Conservation (phyloP, 2,329 filamentous ascomycete species). For the Pochonia chlamydosporia region DNA sequence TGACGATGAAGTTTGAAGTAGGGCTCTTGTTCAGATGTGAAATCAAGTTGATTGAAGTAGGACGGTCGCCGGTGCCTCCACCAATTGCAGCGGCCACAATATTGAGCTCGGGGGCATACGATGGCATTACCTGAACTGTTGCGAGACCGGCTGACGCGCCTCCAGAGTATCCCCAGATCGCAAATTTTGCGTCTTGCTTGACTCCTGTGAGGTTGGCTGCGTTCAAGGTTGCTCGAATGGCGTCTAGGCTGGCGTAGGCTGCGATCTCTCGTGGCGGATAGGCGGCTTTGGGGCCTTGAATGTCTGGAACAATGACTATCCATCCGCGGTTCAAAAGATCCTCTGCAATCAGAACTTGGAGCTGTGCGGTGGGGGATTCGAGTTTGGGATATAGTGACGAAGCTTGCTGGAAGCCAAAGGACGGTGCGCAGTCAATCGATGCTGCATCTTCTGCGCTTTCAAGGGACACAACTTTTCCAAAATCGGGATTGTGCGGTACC, state of each 20-base stretch:
- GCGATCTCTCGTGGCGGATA: background rate
- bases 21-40: no score
- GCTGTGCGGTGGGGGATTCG: background rate
- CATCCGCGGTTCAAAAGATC: background rate
- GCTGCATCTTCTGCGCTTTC: constrained; percentile 34
- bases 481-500: constrained; percentile 24
- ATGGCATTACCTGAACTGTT: background rate
- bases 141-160: background rate
- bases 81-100: background rate
- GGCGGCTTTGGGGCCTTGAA: background rate
- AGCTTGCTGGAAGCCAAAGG: constrained; percentile 12
- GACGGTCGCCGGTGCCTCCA: no score
- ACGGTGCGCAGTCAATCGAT: constrained; percentile 25
- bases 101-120: background rate
- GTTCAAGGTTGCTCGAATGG: background rate
- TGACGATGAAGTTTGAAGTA: constrained; percentile 15
- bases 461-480: constrained; percentile 29
- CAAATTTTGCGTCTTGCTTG: background rate
- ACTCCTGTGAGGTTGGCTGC: background rate
- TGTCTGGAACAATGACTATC: background rate
- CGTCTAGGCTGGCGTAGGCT: background rate
- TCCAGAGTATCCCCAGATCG: background rate
- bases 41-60: no score
- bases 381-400: background rate
- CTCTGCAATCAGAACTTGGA: background rate